Percentiles rank a stretch among this genome's conserved stretches.
Evolutionary conservation across 1,284 basidiomycete genomes (phyloP).

Genomic region (Somion occarium): DNA sequence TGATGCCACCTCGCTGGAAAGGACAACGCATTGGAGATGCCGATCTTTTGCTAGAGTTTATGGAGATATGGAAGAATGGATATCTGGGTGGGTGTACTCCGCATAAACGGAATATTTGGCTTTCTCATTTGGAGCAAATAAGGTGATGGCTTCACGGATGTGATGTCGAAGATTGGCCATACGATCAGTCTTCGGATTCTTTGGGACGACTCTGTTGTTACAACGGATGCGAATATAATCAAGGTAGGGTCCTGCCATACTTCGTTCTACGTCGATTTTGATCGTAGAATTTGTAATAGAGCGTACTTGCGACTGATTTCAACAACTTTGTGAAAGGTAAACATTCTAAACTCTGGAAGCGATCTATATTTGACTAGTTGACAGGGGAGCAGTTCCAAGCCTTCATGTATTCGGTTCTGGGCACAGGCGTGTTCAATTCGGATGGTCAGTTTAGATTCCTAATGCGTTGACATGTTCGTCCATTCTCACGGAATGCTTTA

Average conservation of each 20-base stretch:
- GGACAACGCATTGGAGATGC: slow-evolving; percentile 13
- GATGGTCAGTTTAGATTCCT: slow-evolving; percentile 4
- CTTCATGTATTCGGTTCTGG: slow-evolving; percentile 4
- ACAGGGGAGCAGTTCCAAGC: slow-evolving; percentile 3
- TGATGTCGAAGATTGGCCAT: slow-evolving; percentile 10
- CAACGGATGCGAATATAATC: slow-evolving; percentile 15
- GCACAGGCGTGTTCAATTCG: slow-evolving; percentile 7
- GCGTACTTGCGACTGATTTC: slow-evolving; percentile 8
- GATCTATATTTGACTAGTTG: no score
- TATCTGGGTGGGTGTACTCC: no score
- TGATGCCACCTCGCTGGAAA: slow-evolving; percentile 8
- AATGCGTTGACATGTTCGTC: no score
- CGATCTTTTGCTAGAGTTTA: slow-evolving; percentile 11
- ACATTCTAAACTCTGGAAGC: no score
- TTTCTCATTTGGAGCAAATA: no score
- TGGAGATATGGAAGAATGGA: slow-evolving; percentile 10
- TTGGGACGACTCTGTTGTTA: slow-evolving; percentile 14
- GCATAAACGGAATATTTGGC: no score
- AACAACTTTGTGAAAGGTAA: slow-evolving; percentile 6
- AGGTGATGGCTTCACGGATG: slow-evolving; percentile 17
- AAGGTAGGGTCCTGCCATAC: slow-evolving; percentile 19
- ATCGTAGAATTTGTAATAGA: neutral
- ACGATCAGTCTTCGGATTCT: slow-evolving; percentile 10
- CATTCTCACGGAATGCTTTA: no score
- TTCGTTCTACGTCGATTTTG: no score